Evolutionary conservation across 192 early-diverging fungal genomes (phyloP), one percentile per base, ranked within the genome.

Genomic region (Chytriomyces sp.): DNA sequence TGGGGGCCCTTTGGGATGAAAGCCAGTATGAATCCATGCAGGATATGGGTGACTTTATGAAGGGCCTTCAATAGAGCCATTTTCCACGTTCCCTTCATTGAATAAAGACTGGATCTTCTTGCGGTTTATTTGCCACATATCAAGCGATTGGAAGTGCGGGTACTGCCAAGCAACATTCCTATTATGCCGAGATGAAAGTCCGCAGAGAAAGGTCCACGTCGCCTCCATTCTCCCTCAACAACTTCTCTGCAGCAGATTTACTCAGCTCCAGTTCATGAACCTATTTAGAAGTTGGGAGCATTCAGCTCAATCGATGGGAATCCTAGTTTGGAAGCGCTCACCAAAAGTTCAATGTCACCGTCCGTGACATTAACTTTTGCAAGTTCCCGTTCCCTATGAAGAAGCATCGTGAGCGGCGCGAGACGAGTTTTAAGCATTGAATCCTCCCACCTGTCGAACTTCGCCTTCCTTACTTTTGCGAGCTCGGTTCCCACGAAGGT

Each of bases 1-100:
- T 98, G 60, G 95, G 93, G 54, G 89, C 86, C 26, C 78, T 98
- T 12, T 96, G 95, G 93, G 95, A 97, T 64, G 88, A 96, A 41
- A 91, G 89, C 39, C 78, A 86, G 75, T 84, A 86, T 56, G 85
- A 83, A 19, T 78, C 79, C 30, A 32, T 83, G 32, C 71, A 70
- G 31, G 39, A 57, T 31, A 70, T 70, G 68, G 22, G 39, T 25
- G 68, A 70, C 10, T 70, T 70, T 34, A 30, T 68, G 30, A 68
- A 68, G 30, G 65, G 65, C 33, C 53, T 68, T 1, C 28, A 54
- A 36, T 54, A 49, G 0, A 49, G 17, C 44, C 0, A 14, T 49
- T 49, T 1, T 49, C 44, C 44, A 49, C 44, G 22, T 22, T n/a
- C 10, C n/a, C n/a, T 10, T n/a, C n/a, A n/a, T n/a, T 49, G 12